These are phyloP conservation scores for Dactylellina cionopaga DNA, from an alignment of 2,329 filamentous ascomycete species.

Conservation along the genomic window DNA sequence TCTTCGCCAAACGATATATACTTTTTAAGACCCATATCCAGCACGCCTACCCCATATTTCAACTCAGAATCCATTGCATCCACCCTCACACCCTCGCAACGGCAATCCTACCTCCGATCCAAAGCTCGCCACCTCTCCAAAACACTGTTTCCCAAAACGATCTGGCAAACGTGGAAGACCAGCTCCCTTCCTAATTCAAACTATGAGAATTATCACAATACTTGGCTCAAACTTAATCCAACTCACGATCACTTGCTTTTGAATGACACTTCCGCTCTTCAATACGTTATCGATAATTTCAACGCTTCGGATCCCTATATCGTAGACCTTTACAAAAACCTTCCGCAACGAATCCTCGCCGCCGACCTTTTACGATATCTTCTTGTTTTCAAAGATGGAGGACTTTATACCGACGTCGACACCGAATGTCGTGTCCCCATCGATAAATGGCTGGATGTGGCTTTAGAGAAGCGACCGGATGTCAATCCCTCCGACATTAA, in stretches of 20 bases:
- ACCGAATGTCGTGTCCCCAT: constrained; percentile 9
- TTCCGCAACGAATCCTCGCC: constrained; percentile 25
- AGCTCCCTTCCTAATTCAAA: background rate
- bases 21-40: too few relatives aligned
- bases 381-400: constrained; percentile 15
- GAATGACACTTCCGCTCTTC: background rate
- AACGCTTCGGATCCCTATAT: constrained; percentile 26
- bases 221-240: constrained; percentile 12
- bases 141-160: constrained; percentile 12
- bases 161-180: constrained; percentile 32
- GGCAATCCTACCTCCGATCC: constrained; percentile 4
- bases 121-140: constrained; percentile 6
- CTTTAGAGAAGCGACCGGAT: background rate
- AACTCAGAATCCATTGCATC: too few relatives aligned
- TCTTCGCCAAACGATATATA: background rate
- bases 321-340: constrained; percentile 14
- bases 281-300: constrained; percentile 20
- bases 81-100: too few relatives aligned
- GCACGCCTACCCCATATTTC: too few relatives aligned
- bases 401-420: constrained; percentile 22
- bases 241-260: constrained; percentile 11
- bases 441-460: constrained; percentile 6
- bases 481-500: constrained; percentile 17
- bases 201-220: constrained; percentile 4
- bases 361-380: constrained; percentile 25